Evolutionary conservation across 2,329 filamentous ascomycete species (phyloP), one percentile per base, ranked within the genome.

Genomic region (Colletotrichum coccodes): DNA sequence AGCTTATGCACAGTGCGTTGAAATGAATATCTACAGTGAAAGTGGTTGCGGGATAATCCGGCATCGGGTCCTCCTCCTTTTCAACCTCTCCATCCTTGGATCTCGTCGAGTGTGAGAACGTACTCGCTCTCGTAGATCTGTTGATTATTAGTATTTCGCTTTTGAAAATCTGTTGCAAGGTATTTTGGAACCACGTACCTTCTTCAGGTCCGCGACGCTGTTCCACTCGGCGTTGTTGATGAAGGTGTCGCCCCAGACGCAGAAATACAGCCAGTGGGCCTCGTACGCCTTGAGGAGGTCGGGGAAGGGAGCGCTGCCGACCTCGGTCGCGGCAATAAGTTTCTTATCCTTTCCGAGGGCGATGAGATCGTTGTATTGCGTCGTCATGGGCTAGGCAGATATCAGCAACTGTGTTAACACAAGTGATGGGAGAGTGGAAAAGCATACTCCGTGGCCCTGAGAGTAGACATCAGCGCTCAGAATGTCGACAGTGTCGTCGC

Each of bases 251-350:
- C 76, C 75, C 84, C 84, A 86, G 6, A 84, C 80, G 40, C 77
- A 78, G 67, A 85, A 86, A 75, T 80, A 86, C 38, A 81, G 75
- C 84, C 84, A 86, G 70, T 85, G 79, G 0, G 83, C 80, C 71
- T 81, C 77, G 70, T 84, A 85, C 4, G 81, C 79, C 70, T 80
- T 75, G 4, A 85, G 73, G 46, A 78, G 75, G 1, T 75, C 75
- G 0, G 82, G 82, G n/a, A 81, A 77, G 56, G 84, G 83, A 3
- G 84, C 80, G 14, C 79, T 79, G 12, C 84, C 84, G 0, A 85
- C 80, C 71, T 86, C 84, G 6, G 83, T 73, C 0, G 83, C 81
- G 0, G 82, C 83, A 38, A 85, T 80, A 60, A 86, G 78, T 77
- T 86, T 86, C 56, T 78, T 83, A 68, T 85, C 83, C 3, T 76